These are phyloP conservation scores for Geoglossum cookeanum DNA, from an alignment of 2,329 filamentous ascomycete genomes.

Conservation along the genomic window DNA sequence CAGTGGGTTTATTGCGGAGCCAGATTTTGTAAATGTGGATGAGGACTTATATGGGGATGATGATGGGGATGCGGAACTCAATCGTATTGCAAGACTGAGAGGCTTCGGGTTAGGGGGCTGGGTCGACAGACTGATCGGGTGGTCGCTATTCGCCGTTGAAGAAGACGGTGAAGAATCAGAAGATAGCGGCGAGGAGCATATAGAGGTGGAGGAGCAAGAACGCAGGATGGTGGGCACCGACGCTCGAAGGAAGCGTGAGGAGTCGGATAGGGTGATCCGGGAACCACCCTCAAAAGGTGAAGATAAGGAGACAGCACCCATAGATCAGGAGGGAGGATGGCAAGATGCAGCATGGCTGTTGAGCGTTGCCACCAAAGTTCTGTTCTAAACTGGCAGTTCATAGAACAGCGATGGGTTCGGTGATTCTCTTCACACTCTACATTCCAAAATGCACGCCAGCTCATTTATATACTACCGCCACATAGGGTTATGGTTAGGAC, in stretches of 20 bases:
- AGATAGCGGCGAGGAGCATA: slow-evolving; percentile 23
- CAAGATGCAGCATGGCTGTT: slow-evolving; percentile 49
- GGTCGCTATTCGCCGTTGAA: slow-evolving; percentile 42
- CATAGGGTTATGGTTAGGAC: too few species aligned
- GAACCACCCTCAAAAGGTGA: not conserved
- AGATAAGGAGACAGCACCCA: not conserved
- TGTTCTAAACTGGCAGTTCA: slow-evolving; percentile 15
- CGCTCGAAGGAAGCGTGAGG: slow-evolving; percentile 13
- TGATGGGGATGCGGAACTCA: slow-evolving; percentile 37
- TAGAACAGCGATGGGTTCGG: not conserved
- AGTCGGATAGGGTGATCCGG: slow-evolving; percentile 10
- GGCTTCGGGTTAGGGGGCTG: slow-evolving; percentile 35
- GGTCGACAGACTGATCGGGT: slow-evolving; percentile 39
- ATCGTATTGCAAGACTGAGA: slow-evolving; percentile 35
- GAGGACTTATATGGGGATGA: slow-evolving; percentile 34
- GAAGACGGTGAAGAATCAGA: slow-evolving; percentile 36
- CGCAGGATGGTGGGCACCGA: slow-evolving; percentile 11
- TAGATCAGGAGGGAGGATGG: slow-evolving; percentile 29
- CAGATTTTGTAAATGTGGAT: slow-evolving; percentile 44
- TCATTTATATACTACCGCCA: not conserved
- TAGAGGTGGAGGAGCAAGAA: slow-evolving; percentile 20
- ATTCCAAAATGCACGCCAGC: not conserved
- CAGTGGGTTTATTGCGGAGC: slow-evolving; percentile 24
- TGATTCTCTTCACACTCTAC: not conserved
- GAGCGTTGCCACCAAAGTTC: slow-evolving; percentile 42